Percentiles rank a stretch among this genome's conserved stretches.
Evolutionary conservation across 352 stramenopile genomes (phyloP).

Genomic region (Globisporangium viniferum): DNA sequence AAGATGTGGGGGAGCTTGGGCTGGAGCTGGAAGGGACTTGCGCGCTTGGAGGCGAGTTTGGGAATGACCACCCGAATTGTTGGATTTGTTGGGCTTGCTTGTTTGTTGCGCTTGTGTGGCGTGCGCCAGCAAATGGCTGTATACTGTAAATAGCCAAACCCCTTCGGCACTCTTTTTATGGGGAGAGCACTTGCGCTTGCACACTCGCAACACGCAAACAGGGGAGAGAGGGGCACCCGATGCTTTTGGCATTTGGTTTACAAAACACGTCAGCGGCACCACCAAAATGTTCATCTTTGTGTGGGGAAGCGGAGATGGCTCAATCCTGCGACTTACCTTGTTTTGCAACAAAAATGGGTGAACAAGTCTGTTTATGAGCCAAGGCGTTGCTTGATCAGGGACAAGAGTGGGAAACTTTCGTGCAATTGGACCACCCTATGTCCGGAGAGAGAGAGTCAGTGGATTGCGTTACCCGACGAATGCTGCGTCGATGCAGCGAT

Average conservation of each 20-base stretch:
- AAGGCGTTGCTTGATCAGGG: conserved; percentile 11
- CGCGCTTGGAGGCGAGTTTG: conserved; percentile 11
- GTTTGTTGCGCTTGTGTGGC: not conserved
- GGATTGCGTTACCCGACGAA: conserved; percentile 43
- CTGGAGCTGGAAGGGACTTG: conserved; percentile 5
- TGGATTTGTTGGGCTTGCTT: not conserved
- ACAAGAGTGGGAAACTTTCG: conserved; percentile 1
- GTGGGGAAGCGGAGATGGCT: not conserved
- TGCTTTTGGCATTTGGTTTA: not conserved
- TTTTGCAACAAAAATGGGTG: not conserved
- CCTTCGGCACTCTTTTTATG: not conserved
- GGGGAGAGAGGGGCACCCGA: not conserved
- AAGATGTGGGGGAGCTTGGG: not conserved
- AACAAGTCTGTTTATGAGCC: not conserved
- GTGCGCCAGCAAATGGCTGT: not conserved
- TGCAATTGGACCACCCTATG: conserved; percentile 13
- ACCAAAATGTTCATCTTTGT: conserved; percentile 26
- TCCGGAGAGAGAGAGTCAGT: conserved; percentile 12
- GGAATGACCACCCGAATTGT: conserved; percentile 13
- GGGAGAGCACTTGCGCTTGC: not conserved
- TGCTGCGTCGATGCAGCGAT: conserved; percentile 11
- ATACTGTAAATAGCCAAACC: conserved; percentile 2
- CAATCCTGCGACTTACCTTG: not conserved
- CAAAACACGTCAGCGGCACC: conserved; percentile 20
- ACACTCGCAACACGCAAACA: not conserved